Evolutionary conservation across 139 green algal species (phyloP).

Genomic region (Mychonastes homosphaera): DNA sequence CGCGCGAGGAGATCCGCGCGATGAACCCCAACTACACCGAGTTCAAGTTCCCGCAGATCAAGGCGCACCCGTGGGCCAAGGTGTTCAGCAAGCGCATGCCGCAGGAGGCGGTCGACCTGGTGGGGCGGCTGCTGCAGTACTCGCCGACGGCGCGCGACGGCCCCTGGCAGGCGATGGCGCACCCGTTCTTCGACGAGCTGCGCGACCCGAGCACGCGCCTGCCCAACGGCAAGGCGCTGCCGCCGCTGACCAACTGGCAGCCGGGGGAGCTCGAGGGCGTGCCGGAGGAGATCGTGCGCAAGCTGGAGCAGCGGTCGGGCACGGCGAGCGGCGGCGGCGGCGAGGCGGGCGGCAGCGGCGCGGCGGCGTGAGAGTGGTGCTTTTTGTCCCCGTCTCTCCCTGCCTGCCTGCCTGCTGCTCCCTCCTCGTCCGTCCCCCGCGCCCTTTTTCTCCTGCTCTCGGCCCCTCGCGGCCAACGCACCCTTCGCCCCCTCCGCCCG

Average conservation of each 20-base stretch:
- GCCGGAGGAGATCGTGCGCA: constrained; percentile 38
- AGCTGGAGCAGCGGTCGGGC: constrained; percentile 28
- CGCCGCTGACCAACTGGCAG: constrained; percentile 87
- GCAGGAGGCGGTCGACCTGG: constrained; percentile 84
- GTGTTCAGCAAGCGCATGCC: constrained; percentile 91
- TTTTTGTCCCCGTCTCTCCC: too few species aligned
- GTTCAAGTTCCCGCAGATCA: constrained; percentile 98
- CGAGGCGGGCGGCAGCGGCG: too few species aligned
- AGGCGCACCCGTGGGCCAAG: constrained; percentile 90
- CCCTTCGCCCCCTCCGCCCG: too few species aligned
- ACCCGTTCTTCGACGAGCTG: constrained; percentile 97
- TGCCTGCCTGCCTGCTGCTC: too few species aligned
- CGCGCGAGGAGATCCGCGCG: constrained; percentile 79
- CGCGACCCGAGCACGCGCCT: constrained; percentile 65
- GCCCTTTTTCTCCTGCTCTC: too few species aligned
- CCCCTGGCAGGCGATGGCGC: constrained; percentile 62
- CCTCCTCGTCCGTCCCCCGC: too few species aligned
- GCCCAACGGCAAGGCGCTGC: constrained; percentile 74
- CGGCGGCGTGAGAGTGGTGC: too few species aligned
- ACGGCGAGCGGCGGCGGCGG: too few species aligned
- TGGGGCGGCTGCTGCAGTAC: constrained; percentile 86
- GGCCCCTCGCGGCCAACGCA: too few species aligned
- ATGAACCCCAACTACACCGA: constrained; percentile 99
- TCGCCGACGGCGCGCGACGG: constrained; percentile 61
- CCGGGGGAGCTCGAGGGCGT: constrained; percentile 63